Evolutionary conservation across 805 yeast genomes (phyloP).

Genomic region (Kodamaea lidongshanica): DNA sequence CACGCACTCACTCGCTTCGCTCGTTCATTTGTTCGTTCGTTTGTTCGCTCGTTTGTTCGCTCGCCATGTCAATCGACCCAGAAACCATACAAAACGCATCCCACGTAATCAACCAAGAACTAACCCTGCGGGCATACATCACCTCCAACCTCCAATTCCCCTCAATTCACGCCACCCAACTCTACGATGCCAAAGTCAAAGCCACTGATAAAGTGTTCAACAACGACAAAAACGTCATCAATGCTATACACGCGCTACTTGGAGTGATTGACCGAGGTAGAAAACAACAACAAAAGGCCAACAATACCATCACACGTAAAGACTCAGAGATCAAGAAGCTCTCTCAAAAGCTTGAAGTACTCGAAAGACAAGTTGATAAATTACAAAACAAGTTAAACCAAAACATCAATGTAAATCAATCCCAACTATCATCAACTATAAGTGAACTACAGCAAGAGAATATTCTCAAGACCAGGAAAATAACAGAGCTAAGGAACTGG

Average conservation of each 20-base stretch:
- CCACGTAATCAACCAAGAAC: conserved; percentile 28
- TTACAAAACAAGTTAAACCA: conserved; percentile 20
- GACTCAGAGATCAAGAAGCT: conserved; percentile 24
- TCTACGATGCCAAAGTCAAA: conserved; percentile 21
- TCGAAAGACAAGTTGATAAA: conserved; percentile 16
- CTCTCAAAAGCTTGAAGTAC: conserved; percentile 15
- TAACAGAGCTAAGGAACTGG: conserved; percentile 23
- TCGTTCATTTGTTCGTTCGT: too few species aligned
- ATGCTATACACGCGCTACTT: conserved; percentile 30
- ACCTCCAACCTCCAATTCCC: conserved; percentile 26
- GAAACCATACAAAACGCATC: conserved; percentile 34
- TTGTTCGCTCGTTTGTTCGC: neutral
- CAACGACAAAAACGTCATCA: conserved; percentile 29
- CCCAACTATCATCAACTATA: conserved; percentile 6
- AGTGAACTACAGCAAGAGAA: conserved; percentile 15
- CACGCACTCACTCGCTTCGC: too few species aligned
- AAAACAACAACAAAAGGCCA: conserved; percentile 25
- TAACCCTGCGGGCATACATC: conserved; percentile 31
- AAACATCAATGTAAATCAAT: conserved; percentile 10
- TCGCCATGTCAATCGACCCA: conserved; percentile 17
- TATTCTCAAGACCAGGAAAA: conserved; percentile 24
- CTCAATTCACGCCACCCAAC: conserved; percentile 29
- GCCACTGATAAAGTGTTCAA: conserved; percentile 26
- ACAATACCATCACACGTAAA: conserved; percentile 22
- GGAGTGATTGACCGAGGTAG: conserved; percentile 26